These are phyloP conservation scores for Obba rivulosa DNA, from an alignment of 768 basidiomycete genomes.

Conservation along the genomic window DNA sequence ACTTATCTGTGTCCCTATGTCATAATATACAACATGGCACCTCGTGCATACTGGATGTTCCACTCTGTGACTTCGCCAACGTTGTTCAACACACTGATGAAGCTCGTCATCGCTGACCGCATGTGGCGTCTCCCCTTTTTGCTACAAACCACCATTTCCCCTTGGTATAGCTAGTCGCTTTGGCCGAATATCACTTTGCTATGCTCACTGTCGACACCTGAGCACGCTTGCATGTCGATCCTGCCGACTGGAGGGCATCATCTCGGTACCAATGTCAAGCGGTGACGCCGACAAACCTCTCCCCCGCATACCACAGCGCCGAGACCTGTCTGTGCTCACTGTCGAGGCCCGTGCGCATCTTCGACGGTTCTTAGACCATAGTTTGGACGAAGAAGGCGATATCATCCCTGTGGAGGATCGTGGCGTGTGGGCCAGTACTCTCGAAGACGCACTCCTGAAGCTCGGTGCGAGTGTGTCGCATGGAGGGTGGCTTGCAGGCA, in stretches of 20 bases:
- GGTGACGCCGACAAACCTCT: constrained; percentile 22
- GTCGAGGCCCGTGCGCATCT: constrained; percentile 23
- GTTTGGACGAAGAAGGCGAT: constrained; percentile 18
- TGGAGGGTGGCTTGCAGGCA: constrained; percentile 43
- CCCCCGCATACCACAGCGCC: constrained; percentile 16
- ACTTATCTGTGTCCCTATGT: no score
- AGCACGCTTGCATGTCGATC: no score
- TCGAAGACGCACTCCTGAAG: constrained; percentile 45
- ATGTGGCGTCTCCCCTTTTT: no score
- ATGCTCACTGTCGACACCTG: no score
- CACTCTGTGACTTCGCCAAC: no score
- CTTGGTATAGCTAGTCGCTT: no score
- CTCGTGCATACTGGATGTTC: no score
- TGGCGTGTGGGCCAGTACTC: constrained; percentile 38
- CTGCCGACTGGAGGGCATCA: not conserved
- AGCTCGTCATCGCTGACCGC: no score
- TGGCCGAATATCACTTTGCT: no score
- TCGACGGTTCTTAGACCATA: constrained; percentile 18
- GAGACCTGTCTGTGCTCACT: constrained; percentile 14
- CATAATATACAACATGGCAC: no score
- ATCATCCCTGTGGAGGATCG: constrained; percentile 6
- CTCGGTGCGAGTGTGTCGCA: constrained; percentile 34
- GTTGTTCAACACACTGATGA: no score
- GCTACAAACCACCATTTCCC: no score
- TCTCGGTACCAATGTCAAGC: not conserved